A percentile compares a stretch with the other conserved stretches of the same genome.
Conservation (phyloP, 257 asterid genomes). For the Nicotiana attenuata region DNA sequence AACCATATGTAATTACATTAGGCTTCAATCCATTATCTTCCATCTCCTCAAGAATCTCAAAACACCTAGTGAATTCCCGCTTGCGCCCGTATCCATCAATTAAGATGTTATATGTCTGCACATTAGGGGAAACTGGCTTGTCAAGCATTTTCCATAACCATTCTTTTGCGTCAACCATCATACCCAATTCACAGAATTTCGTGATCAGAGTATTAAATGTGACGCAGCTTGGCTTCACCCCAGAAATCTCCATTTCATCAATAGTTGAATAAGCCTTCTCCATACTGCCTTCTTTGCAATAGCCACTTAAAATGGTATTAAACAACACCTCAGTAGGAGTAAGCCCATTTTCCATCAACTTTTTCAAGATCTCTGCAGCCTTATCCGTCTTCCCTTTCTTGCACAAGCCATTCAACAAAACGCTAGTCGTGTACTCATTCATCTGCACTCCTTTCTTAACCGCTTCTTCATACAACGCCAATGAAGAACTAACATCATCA, state of each 20-base stretch:
- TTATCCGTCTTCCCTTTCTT: conserved; percentile 48
- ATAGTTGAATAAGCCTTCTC: conserved; percentile 45
- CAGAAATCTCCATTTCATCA: conserved; percentile 51
- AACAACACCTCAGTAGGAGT: conserved; percentile 50
- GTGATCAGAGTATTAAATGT: conserved; percentile 57
- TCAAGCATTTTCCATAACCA: conserved; percentile 52
- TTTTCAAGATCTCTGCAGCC: conserved; percentile 49
- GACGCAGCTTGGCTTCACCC: conserved; percentile 52
- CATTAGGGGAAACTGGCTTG: conserved; percentile 45
- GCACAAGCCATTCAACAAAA: conserved; percentile 61
- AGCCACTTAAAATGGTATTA: conserved; percentile 59
- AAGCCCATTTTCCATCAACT: conserved; percentile 45
- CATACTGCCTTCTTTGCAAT: conserved; percentile 48
- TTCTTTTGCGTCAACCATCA: conserved; percentile 55
- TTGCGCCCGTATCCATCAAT: conserved; percentile 52
- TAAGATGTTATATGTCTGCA: conserved; percentile 68
- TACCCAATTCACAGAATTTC: conserved; percentile 42
- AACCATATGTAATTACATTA: conserved; percentile 54
- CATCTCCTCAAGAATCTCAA: conserved; percentile 71
- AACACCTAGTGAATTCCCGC: conserved; percentile 51
- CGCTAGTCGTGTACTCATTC: conserved; percentile 41
- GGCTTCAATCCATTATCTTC: conserved; percentile 49
- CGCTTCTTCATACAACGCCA: conserved; percentile 50
- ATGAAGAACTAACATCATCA: conserved; percentile 50
- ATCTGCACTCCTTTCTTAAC: conserved; percentile 42